Evolutionary conservation across 2,329 filamentous ascomycete genomes (phyloP), one percentile per base, ranked within the genome.

Genomic region (Plectosphaerella cucumerina): DNA sequence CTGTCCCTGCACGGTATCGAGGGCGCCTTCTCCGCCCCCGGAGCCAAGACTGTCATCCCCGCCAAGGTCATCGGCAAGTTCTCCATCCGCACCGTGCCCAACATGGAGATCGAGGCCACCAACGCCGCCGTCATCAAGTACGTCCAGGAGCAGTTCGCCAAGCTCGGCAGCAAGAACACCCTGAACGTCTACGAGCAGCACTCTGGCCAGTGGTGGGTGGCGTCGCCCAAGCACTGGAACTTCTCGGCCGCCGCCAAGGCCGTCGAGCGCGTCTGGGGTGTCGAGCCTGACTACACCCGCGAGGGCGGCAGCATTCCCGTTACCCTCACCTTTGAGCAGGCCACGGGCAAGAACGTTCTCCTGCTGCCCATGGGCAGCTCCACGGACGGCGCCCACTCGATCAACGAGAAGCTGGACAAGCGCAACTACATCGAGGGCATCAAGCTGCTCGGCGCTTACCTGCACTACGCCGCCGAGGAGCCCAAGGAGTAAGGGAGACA

Each of bases 11-110:
- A 99, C 76, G 94, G 94, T 54, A 75, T 99, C 59, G 94, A 99
- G 73, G 94, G 94, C 53, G 94, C 91, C 48, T 99, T 96, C 77
- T 93, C 89, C 43, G 87, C 89, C 2, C 88, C 92, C 6, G 94
- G 94, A 44, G 94, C 92, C 51, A 99, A 99, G 82, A 99, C 94
- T 1, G 94, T 99, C 63, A 99, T 99, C 62, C 94, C 94, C 3
- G 93, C 94, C 64, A 97, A 97, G 78, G 94, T 99, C 52, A 89
- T 87, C 63, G 94, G 94, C 73, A 99, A 99, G 76, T 99, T 99
- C 78, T 96, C 90, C 47, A 97, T 99, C 73, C 86, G 94, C 60
- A 97, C 92, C 34, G 94, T 99, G 20, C 94, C 94, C 49, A 84
- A 99, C 75, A 99, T 99, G 94, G 89, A 97, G 68, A 90, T 90